Conservation (phyloP, 1,284 basidiomycete species). For the Moesziomyces antarcticus region DNA sequence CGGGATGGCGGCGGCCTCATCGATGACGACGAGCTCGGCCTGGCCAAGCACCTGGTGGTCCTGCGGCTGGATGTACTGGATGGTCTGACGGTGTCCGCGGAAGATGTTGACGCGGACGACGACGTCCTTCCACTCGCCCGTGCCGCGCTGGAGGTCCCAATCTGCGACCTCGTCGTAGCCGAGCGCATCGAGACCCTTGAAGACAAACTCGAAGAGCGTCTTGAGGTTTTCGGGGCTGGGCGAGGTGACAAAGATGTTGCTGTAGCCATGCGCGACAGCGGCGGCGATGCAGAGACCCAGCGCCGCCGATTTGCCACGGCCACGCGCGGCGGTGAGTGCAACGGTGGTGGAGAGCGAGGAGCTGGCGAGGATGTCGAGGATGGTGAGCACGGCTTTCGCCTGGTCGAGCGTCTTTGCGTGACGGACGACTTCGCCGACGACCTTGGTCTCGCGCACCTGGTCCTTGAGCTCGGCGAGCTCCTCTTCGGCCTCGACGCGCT, state of each 20-base stretch:
- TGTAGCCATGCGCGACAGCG: constrained; percentile 92
- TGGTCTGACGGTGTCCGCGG: constrained; percentile 69
- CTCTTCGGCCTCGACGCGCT: constrained; percentile 69
- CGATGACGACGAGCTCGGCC: constrained; percentile 96
- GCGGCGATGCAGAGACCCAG: constrained; percentile 93
- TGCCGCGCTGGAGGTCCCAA: constrained; percentile 94
- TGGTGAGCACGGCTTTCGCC: constrained; percentile 64
- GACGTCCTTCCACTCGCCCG: constrained; percentile 95
- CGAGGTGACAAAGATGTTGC: constrained; percentile 98
- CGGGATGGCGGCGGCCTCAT: constrained; percentile 98
- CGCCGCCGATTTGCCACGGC: constrained; percentile 96
- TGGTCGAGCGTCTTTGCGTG: constrained; percentile 94
- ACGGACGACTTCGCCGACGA: constrained; percentile 87
- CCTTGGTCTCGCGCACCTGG: constrained; percentile 83
- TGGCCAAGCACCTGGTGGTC: constrained; percentile 97
- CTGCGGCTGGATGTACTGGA: constrained; percentile 89
- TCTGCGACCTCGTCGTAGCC: constrained; percentile 98
- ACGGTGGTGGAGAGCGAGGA: constrained; percentile 87
- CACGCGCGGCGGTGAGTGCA: constrained; percentile 91
- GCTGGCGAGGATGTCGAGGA: constrained; percentile 64
- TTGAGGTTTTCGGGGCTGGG: constrained; percentile 97
- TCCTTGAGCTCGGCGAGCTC: constrained; percentile 86
- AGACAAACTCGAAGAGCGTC: constrained; percentile 97
- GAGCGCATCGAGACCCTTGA: constrained; percentile 93
- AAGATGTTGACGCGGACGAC: constrained; percentile 97